phyloP scores from a whole-genome alignment of 352 stramenopile species.

The Globisporangium acanthophoron region DNA sequence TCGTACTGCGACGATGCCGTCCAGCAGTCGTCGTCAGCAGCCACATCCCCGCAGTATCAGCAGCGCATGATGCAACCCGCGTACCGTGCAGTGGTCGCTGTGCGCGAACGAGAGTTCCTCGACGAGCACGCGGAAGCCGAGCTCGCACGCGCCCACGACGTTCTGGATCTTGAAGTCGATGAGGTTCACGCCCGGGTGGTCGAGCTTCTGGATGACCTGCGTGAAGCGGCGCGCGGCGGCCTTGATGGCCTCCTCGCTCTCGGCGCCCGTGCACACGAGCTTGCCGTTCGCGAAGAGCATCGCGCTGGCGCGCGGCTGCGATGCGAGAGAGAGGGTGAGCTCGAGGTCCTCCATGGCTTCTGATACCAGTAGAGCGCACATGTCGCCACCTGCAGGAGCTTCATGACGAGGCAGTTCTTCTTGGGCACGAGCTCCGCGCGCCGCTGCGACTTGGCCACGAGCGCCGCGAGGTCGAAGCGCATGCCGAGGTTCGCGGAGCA shows the following conservation, averaged over 20 bases:
- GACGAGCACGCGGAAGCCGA: conserved; percentile 77
- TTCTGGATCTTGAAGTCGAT: conserved; percentile 89
- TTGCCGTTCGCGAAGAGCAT: conserved; percentile 86
- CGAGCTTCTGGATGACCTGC: conserved; percentile 84
- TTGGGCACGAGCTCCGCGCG: conserved; percentile 74
- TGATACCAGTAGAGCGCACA: no score
- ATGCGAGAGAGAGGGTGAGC: not conserved
- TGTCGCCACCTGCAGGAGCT: conserved; percentile 27
- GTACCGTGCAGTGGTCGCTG: conserved; percentile 66
- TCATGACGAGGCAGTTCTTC: conserved; percentile 86
- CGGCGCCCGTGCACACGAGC: conserved; percentile 70
- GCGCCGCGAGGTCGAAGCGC: conserved; percentile 69
- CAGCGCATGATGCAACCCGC: not conserved
- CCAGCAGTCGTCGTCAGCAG: not conserved
- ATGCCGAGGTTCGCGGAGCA: conserved; percentile 78
- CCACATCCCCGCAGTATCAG: not conserved
- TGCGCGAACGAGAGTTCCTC: conserved; percentile 78
- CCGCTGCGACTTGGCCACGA: conserved; percentile 72
- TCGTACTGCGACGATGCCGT: conserved; percentile 83
- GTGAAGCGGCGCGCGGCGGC: conserved; percentile 71
- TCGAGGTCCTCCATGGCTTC: no score
- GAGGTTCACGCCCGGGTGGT: conserved; percentile 77
- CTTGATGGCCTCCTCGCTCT: conserved; percentile 73
- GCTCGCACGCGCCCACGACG: conserved; percentile 60
- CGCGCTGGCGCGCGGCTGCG: conserved; percentile 55